Base-by-base conservation (phyloP, 2,329 filamentous ascomycete species). In the Trichoderma aggressivum region DNA sequence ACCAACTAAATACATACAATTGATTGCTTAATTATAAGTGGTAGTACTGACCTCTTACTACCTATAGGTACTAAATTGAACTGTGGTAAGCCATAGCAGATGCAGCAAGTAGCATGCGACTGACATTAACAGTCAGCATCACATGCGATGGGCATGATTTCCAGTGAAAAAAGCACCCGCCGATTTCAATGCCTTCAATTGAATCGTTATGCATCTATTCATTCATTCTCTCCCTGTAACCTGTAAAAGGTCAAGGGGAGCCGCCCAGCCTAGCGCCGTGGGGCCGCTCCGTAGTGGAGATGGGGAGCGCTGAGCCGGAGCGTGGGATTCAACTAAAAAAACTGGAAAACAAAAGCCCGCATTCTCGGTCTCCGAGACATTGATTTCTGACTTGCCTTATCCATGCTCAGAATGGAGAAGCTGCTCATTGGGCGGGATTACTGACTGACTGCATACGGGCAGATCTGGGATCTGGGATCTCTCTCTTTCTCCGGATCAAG, bases 301-400 rank as follows among this genome's bases (percentile, higher is more conserved):
- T 43, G 47, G 14, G n/a, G 39, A n/a, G 26, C 18, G 32, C 36
- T 21, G 59, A 28, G 39, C 56, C 56, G 58, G 34, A 32, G 16
- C 34, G 21, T 18, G 47, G 43, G 21, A 24, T 53, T 24, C n/a
- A 12, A 53, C 21, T 21, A 55, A 59, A 59, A 14, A 59, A 64
- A 14, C n/a, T n/a, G n/a, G n/a, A 56, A 30, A 56, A 8, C 63
- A 66, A 66, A 53, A 66, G 56, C n/a, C 66, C 66, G 61, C 62
- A 66, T 28, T 70, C 66, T 72, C 70, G 70, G 70, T 72, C 60
- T 72, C 70, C 70, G 70, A 72, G 70, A 58, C 34, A 28, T 5
- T 3, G 5, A 4, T 24, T 14, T 43, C 36, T 43, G 14, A 43
- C 36, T 18, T 18, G 36, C 36, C 18, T 56, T 39, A 56, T 26